Base-by-base conservation (phyloP, 2,329 filamentous ascomycete genomes). In the Stagonosporopsis tanaceti region DNA sequence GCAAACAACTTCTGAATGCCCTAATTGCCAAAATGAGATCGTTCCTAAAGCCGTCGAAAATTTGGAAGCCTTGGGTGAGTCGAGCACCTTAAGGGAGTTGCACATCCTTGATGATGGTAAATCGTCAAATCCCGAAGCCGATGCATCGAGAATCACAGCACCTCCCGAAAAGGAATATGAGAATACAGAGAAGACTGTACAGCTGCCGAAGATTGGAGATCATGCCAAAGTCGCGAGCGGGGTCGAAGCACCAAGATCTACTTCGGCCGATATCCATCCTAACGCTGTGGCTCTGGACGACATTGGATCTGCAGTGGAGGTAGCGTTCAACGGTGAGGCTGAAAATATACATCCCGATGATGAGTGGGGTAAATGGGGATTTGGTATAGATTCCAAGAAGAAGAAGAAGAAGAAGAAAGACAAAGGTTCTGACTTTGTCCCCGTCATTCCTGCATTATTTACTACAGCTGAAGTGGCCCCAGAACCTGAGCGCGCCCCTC, bases 401-500 rank as follows among this genome's bases (percentile, higher is more conserved):
- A 28, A 42, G 24, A 42, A 42, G 24, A 42, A 28, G 41, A 44
- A 44, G 41, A 15, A 44, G n/a, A 20, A 30, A 44, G 41, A 30
- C 9, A 4, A 27, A 27, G 25, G 22, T 27, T 7, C 4, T 4
- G 8, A 15, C 2, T 27, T 4, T 30, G 14, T 2, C 41, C 5
- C n/a, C 14, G 25, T 32, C 7, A 12, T 11, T 11, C n/a, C 15
- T 44, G 9, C n/a, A n/a, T n/a, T 42, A 4, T 6, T 12, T 6
- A 27, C 25, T 1, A 9, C 9, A 30, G 3, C 24, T 44, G 27
- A 17, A 30, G 41, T 11, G 14, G 24, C 6, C 2, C n/a, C 25
- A 44, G 41, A 44, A n/a, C 25, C 41, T 30, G 32, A 15, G 32
- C 32, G 11, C 6, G 14, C 32, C 6, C 15, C 7, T 7, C 12